A percentile compares a stretch with the other conserved stretches of the same genome.
Evolutionary conservation across 2,329 filamentous ascomycete genomes (phyloP).

Genomic region (Nothophoma quercina): DNA sequence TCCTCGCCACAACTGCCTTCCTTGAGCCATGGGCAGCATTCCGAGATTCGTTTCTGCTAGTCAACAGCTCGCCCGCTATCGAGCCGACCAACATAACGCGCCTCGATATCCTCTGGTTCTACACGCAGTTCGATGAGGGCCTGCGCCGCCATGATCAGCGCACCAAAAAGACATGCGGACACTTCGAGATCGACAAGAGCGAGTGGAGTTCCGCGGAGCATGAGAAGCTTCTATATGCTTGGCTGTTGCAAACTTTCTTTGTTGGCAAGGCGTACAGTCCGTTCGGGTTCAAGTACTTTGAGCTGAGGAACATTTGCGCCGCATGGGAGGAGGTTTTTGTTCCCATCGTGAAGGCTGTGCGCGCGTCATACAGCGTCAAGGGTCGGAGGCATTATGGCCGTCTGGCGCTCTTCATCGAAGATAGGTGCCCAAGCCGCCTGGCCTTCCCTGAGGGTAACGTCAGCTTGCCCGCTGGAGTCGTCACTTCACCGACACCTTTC

Average conservation of each 20-base stretch:
- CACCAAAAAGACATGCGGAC: conserved; percentile 23
- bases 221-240: conserved; percentile 44
- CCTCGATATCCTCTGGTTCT: conserved; percentile 40
- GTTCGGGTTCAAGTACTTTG: conserved; percentile 39
- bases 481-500: conserved; percentile 32
- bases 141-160: conserved; percentile 36
- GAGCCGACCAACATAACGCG: conserved; percentile 28
- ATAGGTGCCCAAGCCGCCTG: conserved; percentile 34
- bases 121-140: conserved; percentile 42
- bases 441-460: conserved; percentile 44
- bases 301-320: conserved; percentile 34
- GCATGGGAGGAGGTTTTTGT: conserved; percentile 42
- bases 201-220: conserved; percentile 36
- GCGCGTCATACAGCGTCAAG: conserved; percentile 35
- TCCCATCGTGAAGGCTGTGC: conserved; percentile 42
- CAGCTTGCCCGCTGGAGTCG: conserved; percentile 9
- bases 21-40: conserved; percentile 42
- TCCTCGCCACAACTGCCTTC: conserved; percentile 40
- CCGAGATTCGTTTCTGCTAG: conserved; percentile 38
- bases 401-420: conserved; percentile 43
- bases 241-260: conserved; percentile 43
- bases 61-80: conserved; percentile 21
- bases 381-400: conserved; percentile 42
- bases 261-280: conserved; percentile 42
- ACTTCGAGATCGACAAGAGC: conserved; percentile 36